A percentile compares a stretch with the other conserved stretches of the same genome.
phyloP scores from a whole-genome alignment of 2,329 filamentous ascomycete species.

The Chlorencoelia australis region DNA sequence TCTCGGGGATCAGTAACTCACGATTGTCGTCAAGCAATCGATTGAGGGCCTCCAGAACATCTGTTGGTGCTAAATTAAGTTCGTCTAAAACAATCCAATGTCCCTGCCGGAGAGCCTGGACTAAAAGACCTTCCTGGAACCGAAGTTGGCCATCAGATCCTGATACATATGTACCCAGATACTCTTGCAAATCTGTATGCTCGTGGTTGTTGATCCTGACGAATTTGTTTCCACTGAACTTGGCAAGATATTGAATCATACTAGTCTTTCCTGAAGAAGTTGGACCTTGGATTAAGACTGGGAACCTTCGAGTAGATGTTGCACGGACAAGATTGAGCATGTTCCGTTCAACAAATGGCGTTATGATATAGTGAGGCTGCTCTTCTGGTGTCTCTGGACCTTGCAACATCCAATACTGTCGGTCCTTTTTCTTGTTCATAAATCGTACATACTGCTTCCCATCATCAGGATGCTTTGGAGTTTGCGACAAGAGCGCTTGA shows the following conservation, averaged over 20 bases:
- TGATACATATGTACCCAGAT: slow-evolving; percentile 88
- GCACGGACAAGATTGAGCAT: slow-evolving; percentile 89
- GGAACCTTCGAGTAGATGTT: slow-evolving; percentile 83
- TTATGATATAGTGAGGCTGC: slow-evolving; percentile 89
- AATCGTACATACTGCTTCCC: slow-evolving; percentile 73
- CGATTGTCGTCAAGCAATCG: slow-evolving; percentile 92
- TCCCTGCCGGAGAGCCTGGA: slow-evolving; percentile 83
- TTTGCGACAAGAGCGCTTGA: slow-evolving; percentile 65
- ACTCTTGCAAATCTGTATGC: slow-evolving; percentile 96
- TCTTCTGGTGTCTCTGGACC: slow-evolving; percentile 58
- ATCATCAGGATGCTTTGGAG: slow-evolving; percentile 67
- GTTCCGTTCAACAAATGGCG: slow-evolving; percentile 88
- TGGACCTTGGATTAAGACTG: slow-evolving; percentile 89
- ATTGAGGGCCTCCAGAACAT: slow-evolving; percentile 93
- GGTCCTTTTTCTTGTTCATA: slow-evolving; percentile 48
- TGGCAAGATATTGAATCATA: slow-evolving; percentile 98
- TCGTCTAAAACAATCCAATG: slow-evolving; percentile 99
- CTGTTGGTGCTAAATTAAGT: slow-evolving; percentile 89
- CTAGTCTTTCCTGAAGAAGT: slow-evolving; percentile 98
- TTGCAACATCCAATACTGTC: slow-evolving; percentile 84
- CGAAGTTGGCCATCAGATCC: slow-evolving; percentile 71
- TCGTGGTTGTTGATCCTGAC: slow-evolving; percentile 99
- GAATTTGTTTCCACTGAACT: slow-evolving; percentile 91
- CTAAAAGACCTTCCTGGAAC: slow-evolving; percentile 89
- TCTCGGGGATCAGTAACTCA: slow-evolving; percentile 91